Base-by-base conservation (phyloP, 306 rosid species). In the Cyamopsis tetragonoloba region DNA sequence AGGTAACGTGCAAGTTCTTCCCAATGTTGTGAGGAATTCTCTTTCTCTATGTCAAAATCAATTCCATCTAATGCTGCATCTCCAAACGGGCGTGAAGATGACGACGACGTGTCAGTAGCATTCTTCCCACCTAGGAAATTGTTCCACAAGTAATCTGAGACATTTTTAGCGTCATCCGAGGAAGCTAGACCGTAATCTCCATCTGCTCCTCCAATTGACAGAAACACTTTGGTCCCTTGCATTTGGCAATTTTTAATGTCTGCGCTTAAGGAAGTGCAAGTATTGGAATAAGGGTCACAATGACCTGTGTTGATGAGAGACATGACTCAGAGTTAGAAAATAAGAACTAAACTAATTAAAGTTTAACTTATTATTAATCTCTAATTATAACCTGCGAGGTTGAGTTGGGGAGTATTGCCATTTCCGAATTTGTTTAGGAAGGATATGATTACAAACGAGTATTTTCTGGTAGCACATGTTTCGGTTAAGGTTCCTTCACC, bases 91-190 rank as follows among this genome's bases (percentile, higher is more conserved):
- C 87, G 79, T 0, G 74, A 24, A 6, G 82, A 17, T 0, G 91
- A 62, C 7, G 82, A 17, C 0, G 91, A 62, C 7, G 11, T 53
- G 4, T 71, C 82, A 9, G 24, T 46, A n/a, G n/a, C n/a, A n/a
- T n/a, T n/a, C n/a, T n/a, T n/a, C 3, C 85, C 87, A 14, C 77
- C 82, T 13, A 83, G 68, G 83, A 85, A 88, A 66, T 80, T 53
- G 75, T 73, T 75, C 84, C 86, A 88, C 26, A 88, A 44, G 41
- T 81, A 85, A 15, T 42, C 57, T 0, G 89, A 89, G 0, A 83
- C 72, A 7, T 8, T 27, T 34, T 67, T 77, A 0, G 87, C 91
- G 50, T 85, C 86, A 0, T 26, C 42, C 10, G 70, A 22, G 13
- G 91, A 88, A 39, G 87, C 35, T 6, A 85, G 66, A 54, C 77